Percentiles rank a stretch among this genome's conserved stretches.
phyloP scores from a whole-genome alignment of 75 land plant species.

The Pseudotsuga menziesii region DNA sequence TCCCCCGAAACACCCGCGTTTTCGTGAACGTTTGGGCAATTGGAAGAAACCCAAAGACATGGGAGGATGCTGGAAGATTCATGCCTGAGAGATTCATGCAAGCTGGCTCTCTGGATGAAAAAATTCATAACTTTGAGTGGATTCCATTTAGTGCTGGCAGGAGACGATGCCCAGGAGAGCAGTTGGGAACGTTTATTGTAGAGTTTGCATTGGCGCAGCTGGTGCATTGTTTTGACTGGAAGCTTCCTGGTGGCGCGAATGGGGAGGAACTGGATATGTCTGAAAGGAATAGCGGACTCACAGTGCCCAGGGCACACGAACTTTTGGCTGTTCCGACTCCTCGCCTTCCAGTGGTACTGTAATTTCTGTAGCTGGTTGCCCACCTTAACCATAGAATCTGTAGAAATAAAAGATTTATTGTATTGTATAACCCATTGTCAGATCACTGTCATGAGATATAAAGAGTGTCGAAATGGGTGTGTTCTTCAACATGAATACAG shows the following conservation, averaged over 20 bases:
- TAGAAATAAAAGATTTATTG: too few species aligned
- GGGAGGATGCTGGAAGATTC: slow-evolving; percentile 7
- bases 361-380: too few species aligned
- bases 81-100: slow-evolving; percentile 9
- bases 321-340: neutral
- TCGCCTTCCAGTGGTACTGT: too few species aligned
- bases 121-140: slow-evolving; percentile 1
- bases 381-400: too few species aligned
- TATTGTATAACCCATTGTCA: too few species aligned
- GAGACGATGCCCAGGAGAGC: slow-evolving; percentile 4
- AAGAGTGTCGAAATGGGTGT: too few species aligned
- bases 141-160: slow-evolving; percentile 13
- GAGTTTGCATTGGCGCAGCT: slow-evolving; percentile 8
- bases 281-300: neutral
- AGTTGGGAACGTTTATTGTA: neutral
- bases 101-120: slow-evolving; percentile 4
- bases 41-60: slow-evolving; percentile 9
- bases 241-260: neutral
- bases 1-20: slow-evolving; percentile 2
- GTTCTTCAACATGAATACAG: too few species aligned
- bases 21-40: slow-evolving; percentile 15
- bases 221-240: slow-evolving; percentile 10
- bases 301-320: neutral
- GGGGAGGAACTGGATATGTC: neutral
- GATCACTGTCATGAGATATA: too few species aligned